Conservation (phyloP, 352 stramenopile species). For the Pythium aristosporum region DNA sequence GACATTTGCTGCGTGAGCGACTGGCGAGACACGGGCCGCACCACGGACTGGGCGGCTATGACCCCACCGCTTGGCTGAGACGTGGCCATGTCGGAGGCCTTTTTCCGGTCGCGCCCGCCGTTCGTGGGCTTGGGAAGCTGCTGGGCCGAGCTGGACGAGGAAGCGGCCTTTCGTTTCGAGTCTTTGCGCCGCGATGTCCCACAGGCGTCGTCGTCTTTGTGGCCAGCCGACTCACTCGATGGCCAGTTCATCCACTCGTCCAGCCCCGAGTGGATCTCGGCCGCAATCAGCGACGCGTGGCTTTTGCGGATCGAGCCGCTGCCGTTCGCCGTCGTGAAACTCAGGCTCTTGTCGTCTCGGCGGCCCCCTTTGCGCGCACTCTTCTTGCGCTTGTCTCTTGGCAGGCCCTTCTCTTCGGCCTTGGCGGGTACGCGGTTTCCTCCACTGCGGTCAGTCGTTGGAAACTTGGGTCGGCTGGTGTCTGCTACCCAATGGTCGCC, state of each 20-base stretch:
- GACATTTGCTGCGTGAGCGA: slow-evolving; percentile 23
- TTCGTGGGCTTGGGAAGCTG: slow-evolving; percentile 15
- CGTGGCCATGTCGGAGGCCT: not conserved
- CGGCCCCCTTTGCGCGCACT: slow-evolving; percentile 18
- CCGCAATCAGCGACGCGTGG: slow-evolving; percentile 14
- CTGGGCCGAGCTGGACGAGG: not conserved
- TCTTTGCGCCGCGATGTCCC: slow-evolving; percentile 12
- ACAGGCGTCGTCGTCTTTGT: slow-evolving; percentile 16
- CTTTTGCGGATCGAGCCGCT: slow-evolving; percentile 16
- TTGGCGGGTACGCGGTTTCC: slow-evolving; percentile 14
- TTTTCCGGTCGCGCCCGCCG: slow-evolving; percentile 19
- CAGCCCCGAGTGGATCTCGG: slow-evolving; percentile 6
- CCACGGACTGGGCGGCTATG: not conserved
- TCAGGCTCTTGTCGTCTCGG: slow-evolving; percentile 17
- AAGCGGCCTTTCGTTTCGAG: slow-evolving; percentile 4
- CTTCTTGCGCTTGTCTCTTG: slow-evolving; percentile 28
- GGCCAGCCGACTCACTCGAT: not conserved
- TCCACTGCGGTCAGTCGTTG: slow-evolving; percentile 9
- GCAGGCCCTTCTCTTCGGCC: slow-evolving; percentile 20
- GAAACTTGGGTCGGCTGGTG: slow-evolving; percentile 8
- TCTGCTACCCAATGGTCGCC: not conserved
- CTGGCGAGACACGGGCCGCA: slow-evolving; percentile 20
- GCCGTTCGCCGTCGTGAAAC: slow-evolving; percentile 1
- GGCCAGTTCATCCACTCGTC: slow-evolving; percentile 19
- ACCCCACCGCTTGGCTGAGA: not conserved